Percentiles rank a stretch among this genome's conserved stretches.
These are phyloP conservation scores for Pezicula radicicola DNA, from an alignment of 2,329 filamentous ascomycete genomes.

Conservation along the genomic window DNA sequence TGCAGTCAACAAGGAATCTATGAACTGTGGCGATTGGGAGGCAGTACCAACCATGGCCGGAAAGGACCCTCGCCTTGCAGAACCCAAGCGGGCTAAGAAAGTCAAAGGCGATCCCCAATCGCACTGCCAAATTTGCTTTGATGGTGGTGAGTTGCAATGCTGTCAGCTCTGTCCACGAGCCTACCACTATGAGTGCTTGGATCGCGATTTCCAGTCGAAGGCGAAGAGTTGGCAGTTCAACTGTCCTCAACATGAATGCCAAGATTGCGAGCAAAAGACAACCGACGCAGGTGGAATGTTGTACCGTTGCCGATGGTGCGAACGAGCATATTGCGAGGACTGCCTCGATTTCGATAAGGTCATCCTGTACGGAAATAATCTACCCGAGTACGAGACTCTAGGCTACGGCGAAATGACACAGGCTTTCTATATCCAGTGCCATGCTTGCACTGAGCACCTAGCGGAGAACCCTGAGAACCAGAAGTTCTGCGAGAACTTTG, in stretches of 20 bases:
- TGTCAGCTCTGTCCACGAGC: slow-evolving; percentile 51
- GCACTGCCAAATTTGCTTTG: slow-evolving; percentile 50
- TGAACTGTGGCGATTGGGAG: slow-evolving; percentile 51
- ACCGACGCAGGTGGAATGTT: slow-evolving; percentile 36
- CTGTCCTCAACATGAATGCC: slow-evolving; percentile 54
- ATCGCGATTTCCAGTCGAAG: slow-evolving; percentile 35
- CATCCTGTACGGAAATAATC: slow-evolving; percentile 45
- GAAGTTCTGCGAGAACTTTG: slow-evolving; percentile 24
- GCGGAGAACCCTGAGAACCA: slow-evolving; percentile 23
- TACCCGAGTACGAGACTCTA: slow-evolving; percentile 50
- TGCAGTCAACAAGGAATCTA: slow-evolving; percentile 52
- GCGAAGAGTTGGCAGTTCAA: slow-evolving; percentile 43
- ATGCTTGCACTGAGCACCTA: slow-evolving; percentile 37
- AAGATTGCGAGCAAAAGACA: slow-evolving; percentile 49
- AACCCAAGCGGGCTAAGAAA: slow-evolving; percentile 45
- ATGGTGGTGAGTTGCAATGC: slow-evolving; percentile 42
- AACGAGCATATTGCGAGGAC: slow-evolving; percentile 54
- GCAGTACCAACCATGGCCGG: slow-evolving; percentile 54
- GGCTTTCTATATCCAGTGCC: slow-evolving; percentile 51
- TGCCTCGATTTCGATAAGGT: slow-evolving; percentile 51
- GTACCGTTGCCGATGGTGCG: slow-evolving; percentile 52
- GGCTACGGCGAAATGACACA: slow-evolving; percentile 37
- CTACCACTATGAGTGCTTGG: slow-evolving; percentile 50
- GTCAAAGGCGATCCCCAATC: slow-evolving; percentile 42
- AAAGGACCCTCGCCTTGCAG: slow-evolving; percentile 49